These are phyloP conservation scores for Trichoderma atrobrunneum DNA, from an alignment of 2,329 filamentous ascomycete genomes.

Conservation along the genomic window DNA sequence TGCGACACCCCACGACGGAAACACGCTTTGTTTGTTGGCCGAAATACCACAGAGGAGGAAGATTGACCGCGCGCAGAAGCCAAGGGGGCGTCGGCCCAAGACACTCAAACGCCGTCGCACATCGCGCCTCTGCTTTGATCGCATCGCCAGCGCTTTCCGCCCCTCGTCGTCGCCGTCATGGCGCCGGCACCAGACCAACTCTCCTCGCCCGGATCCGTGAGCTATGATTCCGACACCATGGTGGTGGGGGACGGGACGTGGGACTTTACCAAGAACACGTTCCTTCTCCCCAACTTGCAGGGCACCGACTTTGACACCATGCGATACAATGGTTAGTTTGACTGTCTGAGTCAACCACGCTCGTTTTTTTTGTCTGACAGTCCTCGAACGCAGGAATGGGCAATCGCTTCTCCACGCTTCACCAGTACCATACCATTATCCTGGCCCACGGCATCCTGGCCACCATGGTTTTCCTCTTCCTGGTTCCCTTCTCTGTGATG, in stretches of 20 bases:
- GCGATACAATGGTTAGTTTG: conserved; percentile 69
- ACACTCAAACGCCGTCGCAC: neutral
- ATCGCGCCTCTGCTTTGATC: neutral
- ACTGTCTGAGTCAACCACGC: neutral
- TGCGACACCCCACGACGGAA: neutral
- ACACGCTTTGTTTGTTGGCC: neutral
- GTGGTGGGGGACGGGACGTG: conserved; percentile 79
- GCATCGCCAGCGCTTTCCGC: neutral
- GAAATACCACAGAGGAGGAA: neutral
- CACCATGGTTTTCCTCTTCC: conserved; percentile 68
- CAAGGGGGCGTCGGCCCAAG: neutral
- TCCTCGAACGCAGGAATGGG: conserved; percentile 63
- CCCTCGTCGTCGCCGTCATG: conserved; percentile 50
- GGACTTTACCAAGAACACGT: conserved; percentile 74
- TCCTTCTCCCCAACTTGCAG: conserved; percentile 72
- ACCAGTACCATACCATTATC: conserved; percentile 69
- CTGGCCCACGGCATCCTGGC: conserved; percentile 70
- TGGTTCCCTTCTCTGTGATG: conserved; percentile 73
- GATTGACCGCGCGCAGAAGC: neutral
- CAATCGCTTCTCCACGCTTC: conserved; percentile 68
- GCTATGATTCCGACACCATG: conserved; percentile 72
- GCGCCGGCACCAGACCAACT: conserved; percentile 58
- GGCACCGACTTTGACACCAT: conserved; percentile 78
- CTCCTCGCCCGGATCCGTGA: conserved; percentile 68
- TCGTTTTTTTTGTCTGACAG: conserved; percentile 21